A percentile compares a stretch with the other conserved stretches of the same genome.
phyloP scores from a whole-genome alignment of 164 flowering plant species.

The Magnolia kwangsiensis region DNA sequence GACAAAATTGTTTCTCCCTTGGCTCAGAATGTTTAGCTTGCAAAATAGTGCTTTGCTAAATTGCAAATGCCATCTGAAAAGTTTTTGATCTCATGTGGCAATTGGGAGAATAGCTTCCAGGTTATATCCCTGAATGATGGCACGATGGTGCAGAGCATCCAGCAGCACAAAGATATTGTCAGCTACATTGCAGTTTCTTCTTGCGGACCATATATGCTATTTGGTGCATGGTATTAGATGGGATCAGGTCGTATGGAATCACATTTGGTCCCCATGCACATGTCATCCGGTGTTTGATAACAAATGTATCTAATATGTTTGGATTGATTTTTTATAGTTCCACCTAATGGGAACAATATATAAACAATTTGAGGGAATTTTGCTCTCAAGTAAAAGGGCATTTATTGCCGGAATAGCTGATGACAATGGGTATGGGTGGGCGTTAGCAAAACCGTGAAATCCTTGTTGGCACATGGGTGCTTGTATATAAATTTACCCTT shows the following conservation, averaged over 20 bases:
- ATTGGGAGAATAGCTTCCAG: slow-evolving; percentile 97
- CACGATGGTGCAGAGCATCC: slow-evolving; percentile 78
- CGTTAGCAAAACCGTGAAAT: slow-evolving; percentile 97
- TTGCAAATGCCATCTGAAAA: slow-evolving; percentile 73
- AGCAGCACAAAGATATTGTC: slow-evolving; percentile 93
- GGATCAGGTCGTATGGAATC: too few species aligned
- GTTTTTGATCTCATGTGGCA: slow-evolving; percentile 83
- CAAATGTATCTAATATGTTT: too few species aligned
- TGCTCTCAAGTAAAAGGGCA: slow-evolving; percentile 76
- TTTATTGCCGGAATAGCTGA: slow-evolving; percentile 96
- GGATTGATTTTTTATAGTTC: too few species aligned
- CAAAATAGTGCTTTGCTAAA: slow-evolving; percentile 78
- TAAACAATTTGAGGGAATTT: background rate
- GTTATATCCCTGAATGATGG: slow-evolving; percentile 81
- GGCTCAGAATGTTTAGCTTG: slow-evolving; percentile 79
- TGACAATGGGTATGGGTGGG: slow-evolving; percentile 99
- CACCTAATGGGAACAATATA: too few species aligned
- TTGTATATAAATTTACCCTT: slow-evolving; percentile 49
- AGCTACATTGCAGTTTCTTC: slow-evolving; percentile 72
- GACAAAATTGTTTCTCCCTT: slow-evolving; percentile 82
- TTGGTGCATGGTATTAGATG: too few species aligned
- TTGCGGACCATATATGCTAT: background rate
- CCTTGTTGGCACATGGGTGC: slow-evolving; percentile 97
- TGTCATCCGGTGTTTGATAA: too few species aligned
- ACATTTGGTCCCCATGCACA: too few species aligned